These are phyloP conservation scores for Rauvolfia tetraphylla DNA, from an alignment of 257 asterid species.

Conservation along the genomic window DNA sequence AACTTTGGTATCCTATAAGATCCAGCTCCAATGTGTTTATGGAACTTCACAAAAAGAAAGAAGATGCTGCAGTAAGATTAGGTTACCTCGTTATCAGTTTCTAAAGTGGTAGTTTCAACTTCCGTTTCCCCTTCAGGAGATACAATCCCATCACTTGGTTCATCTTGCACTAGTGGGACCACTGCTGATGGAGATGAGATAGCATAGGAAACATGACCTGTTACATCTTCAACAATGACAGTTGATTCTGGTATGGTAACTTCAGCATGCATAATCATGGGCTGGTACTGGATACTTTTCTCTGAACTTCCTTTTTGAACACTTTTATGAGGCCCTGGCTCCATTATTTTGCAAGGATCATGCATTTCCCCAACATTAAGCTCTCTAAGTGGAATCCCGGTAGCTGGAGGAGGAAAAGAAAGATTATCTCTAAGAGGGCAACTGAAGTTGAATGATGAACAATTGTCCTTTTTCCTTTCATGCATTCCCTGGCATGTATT, in stretches of 20 bases:
- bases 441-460: slow-evolving; percentile 14
- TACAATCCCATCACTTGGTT: slow-evolving; percentile 34
- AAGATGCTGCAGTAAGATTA: slow-evolving; percentile 11
- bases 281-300: slow-evolving; percentile 20
- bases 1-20: slow-evolving; percentile 42
- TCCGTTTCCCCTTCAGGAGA: slow-evolving; percentile 48
- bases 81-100: slow-evolving; percentile 49
- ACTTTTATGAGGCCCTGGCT: slow-evolving; percentile 12
- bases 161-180: slow-evolving; percentile 34
- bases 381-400: slow-evolving; percentile 7
- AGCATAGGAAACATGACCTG: slow-evolving; percentile 31
- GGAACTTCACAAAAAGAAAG: slow-evolving; percentile 11
- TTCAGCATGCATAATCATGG: slow-evolving; percentile 23
- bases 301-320: slow-evolving; percentile 13
- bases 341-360: slow-evolving; percentile 10
- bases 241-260: slow-evolving; percentile 22
- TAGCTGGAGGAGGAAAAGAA: slow-evolving; percentile 21
- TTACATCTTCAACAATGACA: slow-evolving; percentile 46
- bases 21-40: slow-evolving; percentile 14
- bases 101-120: slow-evolving; percentile 32
- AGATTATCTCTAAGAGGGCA: slow-evolving; percentile 16
- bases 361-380: slow-evolving; percentile 7
- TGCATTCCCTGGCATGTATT: slow-evolving; percentile 19
- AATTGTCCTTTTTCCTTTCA: slow-evolving; percentile 25
- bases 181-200: slow-evolving; percentile 24